Conservation (phyloP, 306 rosid species). For the Neltuma alba region DNA sequence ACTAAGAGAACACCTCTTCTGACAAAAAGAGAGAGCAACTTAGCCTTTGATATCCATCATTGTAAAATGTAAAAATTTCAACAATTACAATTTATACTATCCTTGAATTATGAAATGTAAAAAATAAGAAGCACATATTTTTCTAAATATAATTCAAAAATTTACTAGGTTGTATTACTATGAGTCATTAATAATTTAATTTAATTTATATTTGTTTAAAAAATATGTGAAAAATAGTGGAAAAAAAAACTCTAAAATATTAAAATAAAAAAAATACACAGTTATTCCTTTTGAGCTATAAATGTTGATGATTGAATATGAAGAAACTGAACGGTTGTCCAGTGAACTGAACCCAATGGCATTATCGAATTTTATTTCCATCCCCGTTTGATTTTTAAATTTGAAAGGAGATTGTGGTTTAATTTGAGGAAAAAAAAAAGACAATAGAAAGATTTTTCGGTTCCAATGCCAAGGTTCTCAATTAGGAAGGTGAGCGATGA, state of each 20-base stretch:
- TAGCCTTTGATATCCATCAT: background rate
- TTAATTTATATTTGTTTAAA: no score
- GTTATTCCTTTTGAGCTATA: background rate
- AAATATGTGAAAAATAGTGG: no score
- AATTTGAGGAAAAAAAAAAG: background rate
- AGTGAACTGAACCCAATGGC: background rate
- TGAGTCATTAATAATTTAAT: background rate
- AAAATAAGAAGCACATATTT: no score
- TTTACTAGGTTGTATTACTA: no score
- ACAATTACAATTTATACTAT: background rate
- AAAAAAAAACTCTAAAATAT: no score
- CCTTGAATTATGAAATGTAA: background rate
- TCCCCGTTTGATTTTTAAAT: no score
- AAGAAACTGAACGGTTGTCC: background rate
- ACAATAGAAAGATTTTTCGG: background rate
- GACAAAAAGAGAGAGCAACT: background rate
- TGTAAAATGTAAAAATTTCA: background rate
- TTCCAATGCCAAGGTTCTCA: background rate
- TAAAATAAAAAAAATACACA: background rate
- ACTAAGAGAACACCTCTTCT: no score
- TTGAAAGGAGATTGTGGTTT: background rate
- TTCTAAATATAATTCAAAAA: no score
- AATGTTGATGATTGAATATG: no score
- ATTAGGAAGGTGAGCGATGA: conserved; percentile 18
- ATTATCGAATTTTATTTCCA: no score